Evolutionary conservation across 2,329 filamentous ascomycete species (phyloP).

Genomic region (Apiospora aurea): DNA sequence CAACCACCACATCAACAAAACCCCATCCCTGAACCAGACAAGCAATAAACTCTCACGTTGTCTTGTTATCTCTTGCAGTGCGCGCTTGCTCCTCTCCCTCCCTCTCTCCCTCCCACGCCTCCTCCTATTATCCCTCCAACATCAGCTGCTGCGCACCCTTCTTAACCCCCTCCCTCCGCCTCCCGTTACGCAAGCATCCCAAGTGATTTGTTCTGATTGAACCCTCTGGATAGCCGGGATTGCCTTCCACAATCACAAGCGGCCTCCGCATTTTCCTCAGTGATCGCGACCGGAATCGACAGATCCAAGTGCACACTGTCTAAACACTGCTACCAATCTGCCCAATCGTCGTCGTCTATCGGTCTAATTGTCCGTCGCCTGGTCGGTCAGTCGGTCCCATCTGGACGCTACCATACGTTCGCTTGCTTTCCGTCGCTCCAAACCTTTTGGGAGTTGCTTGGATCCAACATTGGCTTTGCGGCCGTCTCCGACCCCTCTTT

Average conservation of each 20-base stretch:
- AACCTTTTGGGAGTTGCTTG: slow-evolving; percentile 18
- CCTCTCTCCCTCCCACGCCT: background rate
- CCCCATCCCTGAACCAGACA: slow-evolving; percentile 19
- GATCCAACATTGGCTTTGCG: slow-evolving; percentile 21
- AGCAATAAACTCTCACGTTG: slow-evolving; percentile 13
- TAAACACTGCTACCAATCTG: background rate
- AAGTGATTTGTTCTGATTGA: slow-evolving; percentile 7
- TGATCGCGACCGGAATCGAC: slow-evolving; percentile 18
- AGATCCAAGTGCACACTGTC: slow-evolving; percentile 12
- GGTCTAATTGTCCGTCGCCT: slow-evolving; percentile 13
- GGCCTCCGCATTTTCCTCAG: slow-evolving; percentile 12
- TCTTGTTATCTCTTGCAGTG: slow-evolving; percentile 16
- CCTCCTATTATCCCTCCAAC: background rate
- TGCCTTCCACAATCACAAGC: slow-evolving; percentile 10
- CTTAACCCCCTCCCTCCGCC: background rate
- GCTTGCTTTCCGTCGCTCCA: slow-evolving; percentile 16
- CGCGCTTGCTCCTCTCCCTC: background rate
- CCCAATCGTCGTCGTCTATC: slow-evolving; percentile 12
- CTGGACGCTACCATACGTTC: slow-evolving; percentile 16
- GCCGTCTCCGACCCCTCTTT: slow-evolving; percentile 21
- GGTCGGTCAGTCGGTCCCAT: slow-evolving; percentile 21
- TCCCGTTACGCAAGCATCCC: slow-evolving; percentile 19
- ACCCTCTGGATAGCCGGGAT: slow-evolving; percentile 18
- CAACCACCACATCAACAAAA: slow-evolving; percentile 17
- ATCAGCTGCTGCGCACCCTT: background rate